Evolutionary conservation across 2,329 filamentous ascomycete genomes (phyloP).

Genomic region (Penicillium sp.): DNA sequence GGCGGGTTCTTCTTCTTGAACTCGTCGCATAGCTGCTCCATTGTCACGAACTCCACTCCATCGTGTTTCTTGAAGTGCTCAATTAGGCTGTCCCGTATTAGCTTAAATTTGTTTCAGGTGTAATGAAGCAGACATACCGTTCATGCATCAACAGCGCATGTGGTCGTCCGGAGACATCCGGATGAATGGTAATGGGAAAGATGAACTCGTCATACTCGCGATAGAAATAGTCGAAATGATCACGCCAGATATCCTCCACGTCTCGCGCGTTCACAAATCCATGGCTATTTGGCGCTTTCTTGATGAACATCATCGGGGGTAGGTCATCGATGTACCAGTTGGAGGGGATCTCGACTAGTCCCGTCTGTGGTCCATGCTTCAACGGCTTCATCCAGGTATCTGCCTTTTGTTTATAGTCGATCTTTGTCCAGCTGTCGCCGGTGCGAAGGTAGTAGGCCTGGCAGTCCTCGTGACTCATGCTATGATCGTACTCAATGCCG

Average conservation of each 20-base stretch:
- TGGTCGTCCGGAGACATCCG: constrained; percentile 72
- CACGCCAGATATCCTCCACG: constrained; percentile 66
- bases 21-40: constrained; percentile 33
- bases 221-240: constrained; percentile 71
- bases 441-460: constrained; percentile 49
- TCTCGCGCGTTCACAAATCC: constrained; percentile 63
- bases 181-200: constrained; percentile 77
- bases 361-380: constrained; percentile 49
- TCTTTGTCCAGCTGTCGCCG: constrained; percentile 50
- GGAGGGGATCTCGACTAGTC: constrained; percentile 49
- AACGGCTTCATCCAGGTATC: constrained; percentile 52
- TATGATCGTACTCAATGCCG: constrained; percentile 52
- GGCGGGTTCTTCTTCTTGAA: constrained; percentile 29
- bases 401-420: constrained; percentile 46
- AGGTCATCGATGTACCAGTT: constrained; percentile 52
- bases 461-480: constrained; percentile 51
- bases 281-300: constrained; percentile 53
- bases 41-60: constrained; percentile 33
- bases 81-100: constrained; percentile 26
- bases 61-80: constrained; percentile 35
- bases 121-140: constrained; percentile 46
- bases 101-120: neutral
- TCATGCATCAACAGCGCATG: constrained; percentile 76
- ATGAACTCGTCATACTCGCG: constrained; percentile 76
- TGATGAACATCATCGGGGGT: constrained; percentile 52